A percentile compares a stretch with the other conserved stretches of the same genome.
Evolutionary conservation across 2,329 filamentous ascomycete species (phyloP).

Genomic region (Fusarium cicatricum): DNA sequence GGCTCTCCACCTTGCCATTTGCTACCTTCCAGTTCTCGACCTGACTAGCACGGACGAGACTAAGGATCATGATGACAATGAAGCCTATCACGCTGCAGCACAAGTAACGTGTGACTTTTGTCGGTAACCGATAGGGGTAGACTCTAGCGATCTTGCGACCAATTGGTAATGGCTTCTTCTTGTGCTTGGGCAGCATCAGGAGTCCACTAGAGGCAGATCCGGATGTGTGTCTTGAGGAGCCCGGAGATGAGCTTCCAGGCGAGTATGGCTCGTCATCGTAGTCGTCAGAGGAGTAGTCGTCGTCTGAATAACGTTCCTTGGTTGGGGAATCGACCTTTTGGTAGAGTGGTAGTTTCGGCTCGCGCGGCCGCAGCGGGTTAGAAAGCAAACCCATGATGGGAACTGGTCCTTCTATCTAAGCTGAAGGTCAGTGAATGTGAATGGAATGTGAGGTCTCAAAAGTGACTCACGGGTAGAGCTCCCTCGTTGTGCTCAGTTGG

Average conservation of each 20-base stretch:
- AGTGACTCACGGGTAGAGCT: slow-evolving; percentile 15
- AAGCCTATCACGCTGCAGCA: slow-evolving; percentile 74
- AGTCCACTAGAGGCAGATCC: slow-evolving; percentile 53
- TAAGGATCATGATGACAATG: slow-evolving; percentile 79
- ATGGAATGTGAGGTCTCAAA: slow-evolving; percentile 18
- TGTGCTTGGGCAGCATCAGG: slow-evolving; percentile 55
- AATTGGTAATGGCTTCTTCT: slow-evolving; percentile 28
- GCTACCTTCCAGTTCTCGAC: slow-evolving; percentile 70
- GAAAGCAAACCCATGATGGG: slow-evolving; percentile 59
- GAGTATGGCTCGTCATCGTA: slow-evolving; percentile 54
- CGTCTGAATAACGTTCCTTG: slow-evolving; percentile 62
- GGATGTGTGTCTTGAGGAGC: slow-evolving; percentile 63
- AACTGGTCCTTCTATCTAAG: slow-evolving; percentile 11
- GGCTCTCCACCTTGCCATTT: slow-evolving; percentile 55
- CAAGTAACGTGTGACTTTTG: slow-evolving; percentile 79
- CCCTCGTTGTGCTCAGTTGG: slow-evolving; percentile 16
- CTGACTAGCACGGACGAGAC: slow-evolving; percentile 77
- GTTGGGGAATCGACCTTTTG: slow-evolving; percentile 52
- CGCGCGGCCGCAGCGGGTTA: slow-evolving; percentile 57
- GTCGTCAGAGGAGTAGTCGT: slow-evolving; percentile 57
- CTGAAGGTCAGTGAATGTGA: slow-evolving; percentile 9
- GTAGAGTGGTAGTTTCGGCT: slow-evolving; percentile 61
- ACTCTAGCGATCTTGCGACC: slow-evolving; percentile 33
- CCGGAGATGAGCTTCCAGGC: slow-evolving; percentile 54
- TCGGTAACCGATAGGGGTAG: slow-evolving; percentile 71